Percentiles rank a stretch among this genome's conserved stretches.
Evolutionary conservation across 129 eudicot species (phyloP).

Genomic region (Tanacetum coccineum): DNA sequence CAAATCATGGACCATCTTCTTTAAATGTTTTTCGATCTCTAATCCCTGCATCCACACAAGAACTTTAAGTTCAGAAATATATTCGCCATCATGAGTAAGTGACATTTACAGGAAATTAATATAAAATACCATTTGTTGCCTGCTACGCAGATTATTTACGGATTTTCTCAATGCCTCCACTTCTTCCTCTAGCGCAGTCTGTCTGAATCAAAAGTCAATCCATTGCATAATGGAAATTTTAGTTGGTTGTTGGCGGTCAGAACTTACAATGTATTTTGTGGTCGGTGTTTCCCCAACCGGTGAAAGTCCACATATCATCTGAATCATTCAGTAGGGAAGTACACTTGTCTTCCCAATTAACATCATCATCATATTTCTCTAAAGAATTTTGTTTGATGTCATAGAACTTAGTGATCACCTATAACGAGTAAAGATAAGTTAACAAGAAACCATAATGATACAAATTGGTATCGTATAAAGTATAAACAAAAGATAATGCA

Average conservation of each 20-base stretch:
- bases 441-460: too few species aligned
- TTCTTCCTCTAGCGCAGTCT: conserved; percentile 75
- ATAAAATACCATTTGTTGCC: conserved; percentile 48
- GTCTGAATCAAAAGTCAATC: conserved; percentile 59
- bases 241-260: background rate
- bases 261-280: conserved; percentile 72
- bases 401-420: conserved; percentile 71
- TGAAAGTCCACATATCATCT: too few species aligned
- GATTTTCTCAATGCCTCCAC: conserved; percentile 56
- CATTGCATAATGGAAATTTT: conserved; percentile 23
- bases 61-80: background rate
- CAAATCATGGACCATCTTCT: conserved; percentile 54
- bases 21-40: conserved; percentile 72
- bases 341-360: conserved; percentile 63
- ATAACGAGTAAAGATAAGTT: conserved; percentile 19
- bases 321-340: conserved; percentile 55
- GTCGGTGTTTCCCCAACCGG: too few species aligned
- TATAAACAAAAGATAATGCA: too few species aligned
- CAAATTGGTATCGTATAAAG: too few species aligned
- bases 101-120: conserved; percentile 10
- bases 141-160: conserved; percentile 48
- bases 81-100: background rate
- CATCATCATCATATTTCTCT: conserved; percentile 36
- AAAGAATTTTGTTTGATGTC: conserved; percentile 44
- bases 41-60: conserved; percentile 45